These are phyloP conservation scores for Austroboletus eburneus DNA, from an alignment of 768 basidiomycete genomes.

Conservation along the genomic window DNA sequence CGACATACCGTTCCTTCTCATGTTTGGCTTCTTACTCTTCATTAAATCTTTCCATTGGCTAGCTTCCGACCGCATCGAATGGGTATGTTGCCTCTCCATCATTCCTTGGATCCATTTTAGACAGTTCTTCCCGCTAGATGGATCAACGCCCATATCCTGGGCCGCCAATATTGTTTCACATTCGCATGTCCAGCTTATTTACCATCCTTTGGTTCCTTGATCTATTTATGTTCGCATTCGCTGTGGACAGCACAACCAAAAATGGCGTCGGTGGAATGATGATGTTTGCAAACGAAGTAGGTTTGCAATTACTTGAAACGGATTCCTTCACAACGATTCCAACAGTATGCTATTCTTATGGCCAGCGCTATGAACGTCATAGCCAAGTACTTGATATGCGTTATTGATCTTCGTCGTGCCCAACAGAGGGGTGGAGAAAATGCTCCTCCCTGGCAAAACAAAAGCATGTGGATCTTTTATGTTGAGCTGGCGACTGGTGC, in stretches of 20 bases:
- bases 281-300: conserved; percentile 89
- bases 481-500: conserved; percentile 86
- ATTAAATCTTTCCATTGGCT: conserved; percentile 99
- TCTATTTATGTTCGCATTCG: conserved; percentile 69
- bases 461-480: conserved; percentile 96
- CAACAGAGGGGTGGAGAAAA: conserved; percentile 75
- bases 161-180: conserved; percentile 76
- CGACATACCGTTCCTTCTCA: conserved; percentile 85
- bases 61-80: conserved; percentile 91
- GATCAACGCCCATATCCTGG: conserved; percentile 91
- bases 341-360: conserved; percentile 83
- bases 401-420: conserved; percentile 79
- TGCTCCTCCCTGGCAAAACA: conserved; percentile 93
- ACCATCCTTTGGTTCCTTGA: conserved; percentile 72
- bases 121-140: conserved; percentile 61
- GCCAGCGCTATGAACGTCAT: conserved; percentile 75
- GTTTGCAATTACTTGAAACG: conserved; percentile 20
- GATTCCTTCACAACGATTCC: conserved; percentile 11
- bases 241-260: conserved; percentile 74
- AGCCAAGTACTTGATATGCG: conserved; percentile 77
- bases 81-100: conserved; percentile 50
- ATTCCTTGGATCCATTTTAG: conserved; percentile 1
- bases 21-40: conserved; percentile 93
- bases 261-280: conserved; percentile 89
- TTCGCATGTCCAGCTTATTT: conserved; percentile 76